phyloP scores from a whole-genome alignment of 352 stramenopile genomes.

The Phytopythium helicoides region DNA sequence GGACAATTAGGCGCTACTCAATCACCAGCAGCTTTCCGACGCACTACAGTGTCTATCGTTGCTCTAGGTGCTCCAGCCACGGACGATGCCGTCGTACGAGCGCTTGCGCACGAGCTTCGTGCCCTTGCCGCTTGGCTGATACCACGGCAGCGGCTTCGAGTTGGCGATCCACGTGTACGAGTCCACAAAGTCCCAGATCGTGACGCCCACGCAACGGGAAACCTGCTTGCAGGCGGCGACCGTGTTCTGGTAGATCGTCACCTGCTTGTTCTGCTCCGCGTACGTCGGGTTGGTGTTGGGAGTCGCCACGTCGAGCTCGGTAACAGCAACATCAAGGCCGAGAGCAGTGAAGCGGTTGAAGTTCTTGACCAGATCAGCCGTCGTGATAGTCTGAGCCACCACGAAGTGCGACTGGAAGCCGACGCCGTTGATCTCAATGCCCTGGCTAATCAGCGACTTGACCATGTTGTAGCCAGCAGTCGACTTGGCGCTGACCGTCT shows the following conservation, averaged over 20 bases:
- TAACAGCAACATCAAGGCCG: slow-evolving; percentile 27
- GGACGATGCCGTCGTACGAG: slow-evolving; percentile 24
- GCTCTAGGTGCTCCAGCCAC: slow-evolving; percentile 15
- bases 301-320: slow-evolving; percentile 24
- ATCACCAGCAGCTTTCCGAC: too few relatives aligned
- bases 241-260: slow-evolving; percentile 20
- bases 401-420: slow-evolving; percentile 13
- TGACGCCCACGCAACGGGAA: slow-evolving; percentile 13
- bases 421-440: slow-evolving; percentile 24
- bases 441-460: slow-evolving; percentile 10
- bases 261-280: slow-evolving; percentile 22
- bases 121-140: slow-evolving; percentile 20
- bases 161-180: slow-evolving; percentile 18
- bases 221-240: slow-evolving; percentile 30
- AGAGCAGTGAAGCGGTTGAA: slow-evolving; percentile 20
- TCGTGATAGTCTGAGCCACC: slow-evolving; percentile 9
- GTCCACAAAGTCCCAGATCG: slow-evolving; percentile 17
- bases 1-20: too few relatives aligned
- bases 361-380: slow-evolving; percentile 24
- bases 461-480: slow-evolving; percentile 23
- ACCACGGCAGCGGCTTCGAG: slow-evolving; percentile 21
- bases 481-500: slow-evolving; percentile 29
- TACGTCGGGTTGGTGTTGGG: slow-evolving; percentile 20
- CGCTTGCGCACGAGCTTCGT: slow-evolving; percentile 24
- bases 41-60: too few relatives aligned